Conservation (phyloP, 31 red algal genomes). For the Odonthalia washingtoniensis region DNA sequence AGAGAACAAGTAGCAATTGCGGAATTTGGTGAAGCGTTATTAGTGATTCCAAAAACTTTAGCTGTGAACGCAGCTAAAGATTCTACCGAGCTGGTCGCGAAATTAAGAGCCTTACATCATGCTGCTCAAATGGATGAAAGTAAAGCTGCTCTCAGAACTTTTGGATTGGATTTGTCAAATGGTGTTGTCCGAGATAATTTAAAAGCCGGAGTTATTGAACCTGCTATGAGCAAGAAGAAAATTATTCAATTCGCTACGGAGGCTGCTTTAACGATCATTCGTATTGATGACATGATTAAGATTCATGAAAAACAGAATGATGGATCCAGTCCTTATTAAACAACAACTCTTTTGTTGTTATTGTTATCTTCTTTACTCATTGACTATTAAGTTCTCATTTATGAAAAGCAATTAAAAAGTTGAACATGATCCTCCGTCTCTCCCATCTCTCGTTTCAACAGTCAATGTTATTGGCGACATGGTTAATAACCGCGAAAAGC, state of each 20-base stretch:
- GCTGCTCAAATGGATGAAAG: conserved; percentile 73
- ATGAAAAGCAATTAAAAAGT: too few relatives aligned
- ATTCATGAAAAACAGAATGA: conserved; percentile 77
- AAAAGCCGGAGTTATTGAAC: conserved; percentile 92
- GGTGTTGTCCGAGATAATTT: conserved; percentile 90
- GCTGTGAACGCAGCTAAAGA: conserved; percentile 96
- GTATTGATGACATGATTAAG: conserved; percentile 96
- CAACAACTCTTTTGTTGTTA: too few relatives aligned
- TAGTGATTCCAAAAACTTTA: conserved; percentile 98
- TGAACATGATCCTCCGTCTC: too few relatives aligned
- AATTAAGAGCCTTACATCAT: conserved; percentile 84
- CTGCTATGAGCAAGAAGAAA: conserved; percentile 97
- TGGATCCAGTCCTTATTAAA: conserved; percentile 60
- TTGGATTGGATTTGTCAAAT: conserved; percentile 86
- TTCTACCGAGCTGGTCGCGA: conserved; percentile 90
- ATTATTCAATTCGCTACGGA: conserved; percentile 98
- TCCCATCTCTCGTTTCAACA: too few relatives aligned
- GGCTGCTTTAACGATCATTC: conserved; percentile 96
- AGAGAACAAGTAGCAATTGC: conserved; percentile 94
- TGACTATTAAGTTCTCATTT: too few relatives aligned
- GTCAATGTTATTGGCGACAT: conserved; percentile 97
- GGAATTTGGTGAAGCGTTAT: conserved; percentile 94
- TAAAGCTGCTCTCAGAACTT: conserved; percentile 63
- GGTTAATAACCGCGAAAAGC: conserved; percentile 81
- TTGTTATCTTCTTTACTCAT: too few relatives aligned